These are phyloP conservation scores for Aphanomyces astaci DNA, from an alignment of 352 stramenopile genomes.

Conservation along the genomic window DNA sequence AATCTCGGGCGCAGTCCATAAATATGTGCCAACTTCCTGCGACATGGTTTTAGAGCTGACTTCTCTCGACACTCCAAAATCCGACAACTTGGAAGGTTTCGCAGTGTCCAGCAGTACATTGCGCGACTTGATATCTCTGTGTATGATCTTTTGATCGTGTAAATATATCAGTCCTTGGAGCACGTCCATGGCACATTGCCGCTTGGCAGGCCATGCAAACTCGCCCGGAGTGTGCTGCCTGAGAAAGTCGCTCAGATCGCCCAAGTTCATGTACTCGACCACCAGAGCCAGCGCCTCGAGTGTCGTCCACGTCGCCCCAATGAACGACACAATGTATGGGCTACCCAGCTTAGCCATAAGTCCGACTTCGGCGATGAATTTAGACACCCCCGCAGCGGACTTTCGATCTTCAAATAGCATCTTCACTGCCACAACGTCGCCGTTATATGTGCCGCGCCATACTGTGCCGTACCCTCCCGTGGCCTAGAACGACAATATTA, in stretches of 20 bases:
- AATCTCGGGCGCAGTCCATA: constrained; percentile 22
- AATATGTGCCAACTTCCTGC: constrained; percentile 15
- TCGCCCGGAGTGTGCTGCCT: constrained; percentile 21
- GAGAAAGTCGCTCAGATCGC: constrained; percentile 28
- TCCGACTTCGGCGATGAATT: background rate
- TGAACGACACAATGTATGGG: constrained; percentile 85
- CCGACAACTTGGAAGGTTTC: constrained; percentile 27
- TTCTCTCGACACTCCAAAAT: constrained; percentile 26
- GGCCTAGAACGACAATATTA: too few species aligned
- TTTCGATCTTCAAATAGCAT: background rate
- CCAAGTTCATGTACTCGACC: constrained; percentile 28
- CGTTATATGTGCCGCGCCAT: background rate
- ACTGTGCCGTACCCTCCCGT: background rate
- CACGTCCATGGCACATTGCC: constrained; percentile 29
- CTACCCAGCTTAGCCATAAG: background rate
- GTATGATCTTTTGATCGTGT: constrained; percentile 26
- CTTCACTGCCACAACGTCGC: background rate
- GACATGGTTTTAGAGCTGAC: constrained; percentile 14
- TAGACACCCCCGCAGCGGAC: background rate
- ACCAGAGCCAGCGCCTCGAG: constrained; percentile 7
- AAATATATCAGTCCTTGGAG: constrained; percentile 31
- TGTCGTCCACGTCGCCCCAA: constrained; percentile 61
- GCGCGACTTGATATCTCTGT: constrained; percentile 4
- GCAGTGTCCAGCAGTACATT: constrained; percentile 25
- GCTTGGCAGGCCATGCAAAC: constrained; percentile 26